phyloP scores from a whole-genome alignment of 2,329 filamentous ascomycete species.

The Grosmannia penicillata region DNA sequence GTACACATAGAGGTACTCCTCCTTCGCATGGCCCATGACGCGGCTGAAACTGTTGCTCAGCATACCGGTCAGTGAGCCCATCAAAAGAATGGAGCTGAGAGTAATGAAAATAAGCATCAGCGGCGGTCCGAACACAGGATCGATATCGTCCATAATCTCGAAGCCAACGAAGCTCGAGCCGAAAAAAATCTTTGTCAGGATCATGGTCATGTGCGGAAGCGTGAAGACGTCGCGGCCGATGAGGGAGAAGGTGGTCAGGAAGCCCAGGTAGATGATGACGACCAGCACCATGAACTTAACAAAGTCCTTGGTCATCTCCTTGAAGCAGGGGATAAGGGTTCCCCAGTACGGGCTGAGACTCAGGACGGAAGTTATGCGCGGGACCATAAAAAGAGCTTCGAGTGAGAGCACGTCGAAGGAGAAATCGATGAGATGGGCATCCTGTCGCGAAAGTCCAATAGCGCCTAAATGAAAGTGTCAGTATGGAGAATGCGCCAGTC shows the following conservation, averaged over 20 bases:
- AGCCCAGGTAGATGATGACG: conserved; percentile 70
- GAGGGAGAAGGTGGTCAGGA: conserved; percentile 73
- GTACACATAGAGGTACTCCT: conserved; percentile 71
- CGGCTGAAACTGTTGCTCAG: conserved; percentile 60
- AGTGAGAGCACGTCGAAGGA: conserved; percentile 83
- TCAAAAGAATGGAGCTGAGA: conserved; percentile 63
- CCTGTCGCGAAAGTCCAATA: conserved; percentile 47
- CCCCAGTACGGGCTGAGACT: conserved; percentile 85
- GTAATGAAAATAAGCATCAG: conserved; percentile 61
- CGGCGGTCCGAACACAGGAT: conserved; percentile 39
- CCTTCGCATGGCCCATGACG: conserved; percentile 47
- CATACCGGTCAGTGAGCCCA: conserved; percentile 66
- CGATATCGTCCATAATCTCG: conserved; percentile 46
- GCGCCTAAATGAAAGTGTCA: conserved; percentile 32
- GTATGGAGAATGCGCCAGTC: neutral
- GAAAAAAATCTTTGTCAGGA: conserved; percentile 69
- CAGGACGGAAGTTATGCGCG: conserved; percentile 74
- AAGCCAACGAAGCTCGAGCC: conserved; percentile 65
- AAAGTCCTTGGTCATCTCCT: conserved; percentile 91
- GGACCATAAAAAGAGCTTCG: conserved; percentile 80
- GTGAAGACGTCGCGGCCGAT: conserved; percentile 57
- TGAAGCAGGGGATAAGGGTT: conserved; percentile 75
- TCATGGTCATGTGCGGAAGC: conserved; percentile 56
- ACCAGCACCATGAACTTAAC: conserved; percentile 66
- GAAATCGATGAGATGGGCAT: conserved; percentile 51